Evolutionary conservation across 768 basidiomycete genomes (phyloP).

Genomic region (Boletus sensibilis): DNA sequence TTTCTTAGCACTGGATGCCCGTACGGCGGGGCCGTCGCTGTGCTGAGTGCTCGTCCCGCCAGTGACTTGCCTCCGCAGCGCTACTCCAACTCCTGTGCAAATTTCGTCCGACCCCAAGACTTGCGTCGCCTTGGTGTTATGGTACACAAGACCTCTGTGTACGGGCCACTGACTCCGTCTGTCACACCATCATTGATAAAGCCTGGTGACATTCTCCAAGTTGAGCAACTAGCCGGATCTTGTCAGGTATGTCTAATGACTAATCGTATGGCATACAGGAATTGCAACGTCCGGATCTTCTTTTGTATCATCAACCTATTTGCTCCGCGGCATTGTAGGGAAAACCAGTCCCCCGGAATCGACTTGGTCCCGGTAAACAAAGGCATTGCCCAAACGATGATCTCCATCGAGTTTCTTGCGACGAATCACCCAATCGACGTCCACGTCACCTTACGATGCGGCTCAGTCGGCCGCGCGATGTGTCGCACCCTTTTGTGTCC

Average conservation of each 20-base stretch:
- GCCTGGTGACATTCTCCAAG: neutral
- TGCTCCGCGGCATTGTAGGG: constrained; percentile 10
- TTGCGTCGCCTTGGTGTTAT: neutral
- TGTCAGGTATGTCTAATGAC: constrained; percentile 4
- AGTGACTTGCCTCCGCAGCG: neutral
- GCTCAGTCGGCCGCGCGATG: neutral
- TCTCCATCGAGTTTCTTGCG: neutral
- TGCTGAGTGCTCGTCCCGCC: neutral
- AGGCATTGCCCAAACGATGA: neutral
- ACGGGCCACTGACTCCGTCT: neutral
- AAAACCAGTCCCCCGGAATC: neutral
- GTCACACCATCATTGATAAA: neutral
- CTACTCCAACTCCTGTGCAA: neutral
- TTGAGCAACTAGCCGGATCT: constrained; percentile 11
- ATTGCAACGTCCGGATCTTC: constrained; percentile 13
- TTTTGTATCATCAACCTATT: neutral
- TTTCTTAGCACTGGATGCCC: neutral
- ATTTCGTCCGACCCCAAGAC: neutral
- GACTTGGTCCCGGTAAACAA: constrained; percentile 9
- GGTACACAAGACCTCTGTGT: neutral
- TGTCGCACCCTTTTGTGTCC: neutral
- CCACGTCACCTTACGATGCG: neutral
- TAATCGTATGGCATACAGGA: neutral
- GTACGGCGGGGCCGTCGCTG: neutral
- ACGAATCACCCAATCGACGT: neutral